Conservation (phyloP, 1,139 yeast species). For the Blastobotrys indianensis region DNA sequence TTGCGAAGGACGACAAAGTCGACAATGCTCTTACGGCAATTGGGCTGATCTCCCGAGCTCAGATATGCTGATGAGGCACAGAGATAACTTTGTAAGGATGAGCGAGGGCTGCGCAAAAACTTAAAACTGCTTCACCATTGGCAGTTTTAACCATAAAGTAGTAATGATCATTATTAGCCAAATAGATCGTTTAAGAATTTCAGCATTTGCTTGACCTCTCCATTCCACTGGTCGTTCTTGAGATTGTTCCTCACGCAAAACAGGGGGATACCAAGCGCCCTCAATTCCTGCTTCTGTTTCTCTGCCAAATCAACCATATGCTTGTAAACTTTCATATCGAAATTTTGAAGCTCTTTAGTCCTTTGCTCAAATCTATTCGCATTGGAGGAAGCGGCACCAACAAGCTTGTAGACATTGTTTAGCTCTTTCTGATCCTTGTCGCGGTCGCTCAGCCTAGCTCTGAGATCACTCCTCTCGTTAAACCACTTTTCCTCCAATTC, state of each 20-base stretch:
- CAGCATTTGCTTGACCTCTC: conserved; percentile 20
- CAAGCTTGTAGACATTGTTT: conserved; percentile 18
- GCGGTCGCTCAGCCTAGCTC: conserved; percentile 14
- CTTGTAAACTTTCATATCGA: conserved; percentile 20
- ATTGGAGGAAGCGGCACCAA: conserved; percentile 15
- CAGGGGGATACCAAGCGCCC: conserved; percentile 24
- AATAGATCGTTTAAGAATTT: conserved; percentile 21
- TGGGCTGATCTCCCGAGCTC: background rate
- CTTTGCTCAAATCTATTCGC: background rate
- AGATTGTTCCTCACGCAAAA: conserved; percentile 19
- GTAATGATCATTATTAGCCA: background rate
- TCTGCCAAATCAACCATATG: conserved; percentile 16
- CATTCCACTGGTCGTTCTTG: conserved; percentile 4
- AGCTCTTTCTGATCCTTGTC: conserved; percentile 19
- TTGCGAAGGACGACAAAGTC: conserved; percentile 1
- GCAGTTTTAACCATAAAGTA: background rate
- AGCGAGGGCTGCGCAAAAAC: background rate
- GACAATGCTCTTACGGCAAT: conserved; percentile 1
- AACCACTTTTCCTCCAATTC: conserved; percentile 23
- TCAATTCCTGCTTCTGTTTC: conserved; percentile 17
- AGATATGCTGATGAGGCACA: background rate
- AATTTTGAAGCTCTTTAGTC: conserved; percentile 13
- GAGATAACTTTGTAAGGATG: conserved; percentile 5
- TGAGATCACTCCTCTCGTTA: conserved; percentile 17
- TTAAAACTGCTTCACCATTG: background rate